Conservation (phyloP, 2,329 filamentous ascomycete species). For the Aureobasidium sp. region DNA sequence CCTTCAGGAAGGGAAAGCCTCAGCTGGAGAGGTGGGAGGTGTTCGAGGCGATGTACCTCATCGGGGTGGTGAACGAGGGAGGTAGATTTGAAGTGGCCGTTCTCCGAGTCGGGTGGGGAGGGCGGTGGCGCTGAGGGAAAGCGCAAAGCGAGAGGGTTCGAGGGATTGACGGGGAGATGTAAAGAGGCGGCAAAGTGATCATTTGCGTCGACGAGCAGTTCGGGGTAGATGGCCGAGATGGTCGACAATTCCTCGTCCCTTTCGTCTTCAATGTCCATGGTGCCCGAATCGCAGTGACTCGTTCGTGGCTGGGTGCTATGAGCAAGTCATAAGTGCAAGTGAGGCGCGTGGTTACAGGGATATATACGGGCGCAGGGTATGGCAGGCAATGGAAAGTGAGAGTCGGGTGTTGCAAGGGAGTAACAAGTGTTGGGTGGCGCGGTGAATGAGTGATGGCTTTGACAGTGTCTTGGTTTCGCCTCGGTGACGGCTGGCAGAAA, state of each 20-base stretch:
- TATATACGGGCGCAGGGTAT: not conserved
- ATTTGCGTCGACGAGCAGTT: constrained; percentile 43
- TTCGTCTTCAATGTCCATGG: constrained; percentile 41
- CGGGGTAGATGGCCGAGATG: constrained; percentile 54
- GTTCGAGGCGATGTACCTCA: constrained; percentile 17
- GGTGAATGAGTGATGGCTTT: not conserved
- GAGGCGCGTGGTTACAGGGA: not conserved
- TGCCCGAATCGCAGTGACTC: not conserved
- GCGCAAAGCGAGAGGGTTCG: constrained; percentile 42
- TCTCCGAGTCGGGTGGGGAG: constrained; percentile 35
- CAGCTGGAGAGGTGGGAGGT: constrained; percentile 50
- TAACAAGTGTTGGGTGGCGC: not conserved
- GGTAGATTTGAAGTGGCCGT: constrained; percentile 12
- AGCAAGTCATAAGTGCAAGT: not conserved
- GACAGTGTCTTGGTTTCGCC: constrained; percentile 1
- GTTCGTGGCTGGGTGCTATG: constrained; percentile 1
- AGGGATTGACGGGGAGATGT: constrained; percentile 48
- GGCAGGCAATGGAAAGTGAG: not conserved
- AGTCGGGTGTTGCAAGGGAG: not conserved
- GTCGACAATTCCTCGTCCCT: constrained; percentile 51
- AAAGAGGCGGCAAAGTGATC: constrained; percentile 44
- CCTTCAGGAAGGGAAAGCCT: constrained; percentile 44
- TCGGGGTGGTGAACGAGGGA: not conserved
- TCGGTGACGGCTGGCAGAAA: constrained; percentile 9
- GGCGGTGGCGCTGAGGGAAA: constrained; percentile 25